These are phyloP conservation scores for Tetradesmus lagerheimii DNA, from an alignment of 139 green algal species.

Conservation along the genomic window DNA sequence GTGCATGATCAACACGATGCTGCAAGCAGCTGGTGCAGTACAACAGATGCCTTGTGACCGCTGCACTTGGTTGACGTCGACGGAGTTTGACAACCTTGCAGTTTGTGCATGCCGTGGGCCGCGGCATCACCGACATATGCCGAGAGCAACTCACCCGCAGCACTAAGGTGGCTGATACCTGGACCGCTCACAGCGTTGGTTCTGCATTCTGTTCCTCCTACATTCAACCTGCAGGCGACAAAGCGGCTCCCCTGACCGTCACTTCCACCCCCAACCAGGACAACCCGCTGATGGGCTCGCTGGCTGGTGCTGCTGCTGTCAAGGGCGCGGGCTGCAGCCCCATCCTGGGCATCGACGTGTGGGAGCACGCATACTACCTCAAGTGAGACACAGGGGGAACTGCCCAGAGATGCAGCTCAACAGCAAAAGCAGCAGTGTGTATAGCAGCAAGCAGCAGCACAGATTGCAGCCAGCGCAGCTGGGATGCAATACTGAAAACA, in stretches of 20 bases:
- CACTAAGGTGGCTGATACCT: too few species aligned
- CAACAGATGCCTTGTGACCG: not conserved
- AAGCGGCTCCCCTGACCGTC: slow-evolving; percentile 67
- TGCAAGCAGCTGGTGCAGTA: not conserved
- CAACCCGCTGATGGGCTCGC: slow-evolving; percentile 79
- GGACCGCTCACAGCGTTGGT: too few species aligned
- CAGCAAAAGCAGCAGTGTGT: not conserved
- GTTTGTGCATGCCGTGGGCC: too few species aligned
- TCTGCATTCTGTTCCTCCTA: too few species aligned
- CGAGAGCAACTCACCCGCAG: too few species aligned
- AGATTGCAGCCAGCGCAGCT: not conserved
- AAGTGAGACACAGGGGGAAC: not conserved
- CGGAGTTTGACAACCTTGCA: too few species aligned
- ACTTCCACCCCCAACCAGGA: slow-evolving; percentile 87
- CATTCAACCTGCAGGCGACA: not conserved
- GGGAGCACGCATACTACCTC: slow-evolving; percentile 53
- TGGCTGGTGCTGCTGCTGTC: slow-evolving; percentile 29
- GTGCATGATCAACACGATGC: too few species aligned
- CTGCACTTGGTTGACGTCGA: not conserved
- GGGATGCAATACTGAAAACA: too few species aligned
- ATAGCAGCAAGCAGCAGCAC: not conserved
- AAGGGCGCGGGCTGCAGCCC: slow-evolving; percentile 69
- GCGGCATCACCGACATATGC: too few species aligned
- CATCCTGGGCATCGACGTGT: slow-evolving; percentile 82
- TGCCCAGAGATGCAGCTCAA: too few species aligned